These are phyloP conservation scores for Daedaleopsis nitida DNA, from an alignment of 768 basidiomycete species.

Conservation along the genomic window DNA sequence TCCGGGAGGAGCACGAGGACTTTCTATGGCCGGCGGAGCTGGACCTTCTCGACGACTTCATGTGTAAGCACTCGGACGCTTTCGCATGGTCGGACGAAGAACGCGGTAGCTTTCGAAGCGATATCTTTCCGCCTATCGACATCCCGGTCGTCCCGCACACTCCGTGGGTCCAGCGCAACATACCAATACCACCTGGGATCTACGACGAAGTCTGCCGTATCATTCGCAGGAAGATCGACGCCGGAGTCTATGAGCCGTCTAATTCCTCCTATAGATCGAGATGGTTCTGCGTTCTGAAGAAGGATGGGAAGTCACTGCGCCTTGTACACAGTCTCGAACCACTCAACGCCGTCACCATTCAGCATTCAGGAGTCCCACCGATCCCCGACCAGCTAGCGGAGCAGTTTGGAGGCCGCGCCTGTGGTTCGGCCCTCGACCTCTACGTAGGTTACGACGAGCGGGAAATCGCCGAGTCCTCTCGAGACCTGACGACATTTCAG, in stretches of 20 bases:
- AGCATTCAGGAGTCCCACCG: constrained; percentile 8
- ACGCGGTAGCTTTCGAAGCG: constrained; percentile 33
- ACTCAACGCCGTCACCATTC: constrained; percentile 15
- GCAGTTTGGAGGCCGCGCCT: constrained; percentile 23
- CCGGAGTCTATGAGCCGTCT: constrained; percentile 35
- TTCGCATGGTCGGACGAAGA: constrained; percentile 44
- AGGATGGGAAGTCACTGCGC: constrained; percentile 14
- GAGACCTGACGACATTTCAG: constrained; percentile 18
- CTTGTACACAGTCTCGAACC: constrained; percentile 13
- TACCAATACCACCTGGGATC: constrained; percentile 28
- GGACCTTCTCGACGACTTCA: constrained; percentile 20
- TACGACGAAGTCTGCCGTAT: constrained; percentile 32
- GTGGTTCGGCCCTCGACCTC: constrained; percentile 7
- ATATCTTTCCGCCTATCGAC: constrained; percentile 31
- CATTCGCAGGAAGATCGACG: constrained; percentile 36
- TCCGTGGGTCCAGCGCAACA: constrained; percentile 30
- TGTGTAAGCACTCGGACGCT: constrained; percentile 22
- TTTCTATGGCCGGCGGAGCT: neutral
- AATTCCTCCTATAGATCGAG: constrained; percentile 25
- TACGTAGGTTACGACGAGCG: constrained; percentile 18
- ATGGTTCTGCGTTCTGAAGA: constrained; percentile 28
- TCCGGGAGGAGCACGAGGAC: neutral
- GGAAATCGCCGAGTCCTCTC: constrained; percentile 1
- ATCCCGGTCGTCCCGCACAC: constrained; percentile 35
- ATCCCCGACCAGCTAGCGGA: constrained; percentile 16